Conservation (phyloP, 352 stramenopile species). For the Globisporangium acanthophoron region DNA sequence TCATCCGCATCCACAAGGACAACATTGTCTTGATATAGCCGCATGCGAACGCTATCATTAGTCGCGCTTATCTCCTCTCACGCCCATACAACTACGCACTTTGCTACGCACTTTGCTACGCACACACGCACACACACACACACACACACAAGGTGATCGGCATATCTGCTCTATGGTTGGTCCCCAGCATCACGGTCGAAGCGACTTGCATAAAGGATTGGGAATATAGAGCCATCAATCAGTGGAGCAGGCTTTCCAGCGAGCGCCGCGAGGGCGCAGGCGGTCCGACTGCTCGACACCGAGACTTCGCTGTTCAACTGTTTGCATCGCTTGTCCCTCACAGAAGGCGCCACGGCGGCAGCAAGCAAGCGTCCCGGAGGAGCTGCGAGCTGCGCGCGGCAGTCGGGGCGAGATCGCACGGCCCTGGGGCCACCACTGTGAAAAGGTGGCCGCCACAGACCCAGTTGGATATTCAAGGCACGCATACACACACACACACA, state of each 20-base stretch:
- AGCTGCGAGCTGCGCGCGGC: conserved; percentile 10
- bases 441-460: conserved; percentile 79
- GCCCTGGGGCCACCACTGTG: conserved; percentile 84
- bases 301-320: conserved; percentile 89
- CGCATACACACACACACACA: not conserved
- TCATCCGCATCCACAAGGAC: too few relatives aligned
- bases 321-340: conserved; percentile 89
- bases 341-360: conserved; percentile 23
- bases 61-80: too few relatives aligned
- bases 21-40: too few relatives aligned
- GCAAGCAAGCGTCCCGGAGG: conserved; percentile 10
- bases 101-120: too few relatives aligned
- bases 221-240: conserved; percentile 92
- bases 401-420: conserved; percentile 77
- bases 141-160: conserved; percentile 7
- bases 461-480: conserved; percentile 46
- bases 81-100: too few relatives aligned
- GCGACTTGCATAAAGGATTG: conserved; percentile 87
- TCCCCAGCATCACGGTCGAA: conserved; percentile 87
- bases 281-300: conserved; percentile 85
- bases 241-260: conserved; percentile 76
- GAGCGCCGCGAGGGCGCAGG: conserved; percentile 25
- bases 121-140: conserved; percentile 1
- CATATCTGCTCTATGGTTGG: conserved; percentile 88
- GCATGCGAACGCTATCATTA: too few relatives aligned